phyloP scores from a whole-genome alignment of 305 asterid genomes.

The Caryopteris hybrid region DNA sequence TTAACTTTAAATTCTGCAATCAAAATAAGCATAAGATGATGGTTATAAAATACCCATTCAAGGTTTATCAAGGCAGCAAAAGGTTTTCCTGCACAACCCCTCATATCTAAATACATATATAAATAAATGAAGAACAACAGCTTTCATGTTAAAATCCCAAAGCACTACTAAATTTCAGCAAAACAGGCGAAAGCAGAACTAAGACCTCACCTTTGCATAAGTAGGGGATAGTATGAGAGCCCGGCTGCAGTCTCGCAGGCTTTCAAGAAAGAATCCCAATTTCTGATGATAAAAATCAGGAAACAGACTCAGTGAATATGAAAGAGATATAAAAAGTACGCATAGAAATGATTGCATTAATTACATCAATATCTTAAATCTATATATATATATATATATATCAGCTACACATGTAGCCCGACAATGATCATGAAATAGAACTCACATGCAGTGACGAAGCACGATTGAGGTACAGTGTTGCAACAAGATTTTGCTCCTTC shows the following conservation, averaged over 20 bases:
- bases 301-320: neutral
- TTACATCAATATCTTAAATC: neutral
- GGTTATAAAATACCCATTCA: neutral
- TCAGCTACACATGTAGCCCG: neutral
- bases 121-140: neutral
- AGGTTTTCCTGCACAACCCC: constrained; percentile 3
- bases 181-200: neutral
- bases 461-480: constrained; percentile 76
- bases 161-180: neutral
- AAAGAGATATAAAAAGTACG: neutral
- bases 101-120: neutral
- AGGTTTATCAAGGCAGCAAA: neutral
- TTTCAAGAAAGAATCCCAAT: constrained; percentile 63
- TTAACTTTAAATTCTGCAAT: neutral
- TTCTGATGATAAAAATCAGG: constrained; percentile 48
- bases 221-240: constrained; percentile 57
- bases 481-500: constrained; percentile 47
- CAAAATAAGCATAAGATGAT: constrained; percentile 7
- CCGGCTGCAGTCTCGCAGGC: constrained; percentile 68
- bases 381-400: neutral
- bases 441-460: constrained; percentile 79
- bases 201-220: constrained; percentile 67
- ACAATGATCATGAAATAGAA: constrained; percentile 13
- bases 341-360: neutral
- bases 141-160: neutral